Percentiles rank a stretch among this genome's conserved stretches.
phyloP scores from a whole-genome alignment of 129 eudicot species.

The Tagetes patula region DNA sequence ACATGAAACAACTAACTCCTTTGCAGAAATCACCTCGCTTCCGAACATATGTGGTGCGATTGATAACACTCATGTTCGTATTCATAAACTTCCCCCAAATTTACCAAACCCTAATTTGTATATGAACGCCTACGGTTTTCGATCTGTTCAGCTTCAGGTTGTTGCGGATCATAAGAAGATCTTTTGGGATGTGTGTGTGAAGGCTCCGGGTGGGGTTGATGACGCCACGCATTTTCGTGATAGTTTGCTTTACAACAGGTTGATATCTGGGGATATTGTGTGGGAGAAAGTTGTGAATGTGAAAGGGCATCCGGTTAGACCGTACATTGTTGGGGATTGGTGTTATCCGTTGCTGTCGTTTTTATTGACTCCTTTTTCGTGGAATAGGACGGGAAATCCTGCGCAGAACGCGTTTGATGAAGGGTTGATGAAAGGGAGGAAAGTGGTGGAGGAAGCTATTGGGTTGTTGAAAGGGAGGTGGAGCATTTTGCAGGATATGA shows the following conservation, averaged over 20 bases:
- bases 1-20: conserved; percentile 60
- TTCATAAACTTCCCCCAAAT: conserved; percentile 43
- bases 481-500: conserved; percentile 91
- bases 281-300: conserved; percentile 90
- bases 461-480: conserved; percentile 92
- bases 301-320: conserved; percentile 85
- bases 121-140: conserved; percentile 42
- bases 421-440: conserved; percentile 79
- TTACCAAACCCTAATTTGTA: conserved; percentile 46
- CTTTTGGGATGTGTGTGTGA: conserved; percentile 96
- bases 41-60: conserved; percentile 87
- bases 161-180: conserved; percentile 88
- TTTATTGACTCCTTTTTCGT: conserved; percentile 70
- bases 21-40: conserved; percentile 61
- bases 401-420: conserved; percentile 85
- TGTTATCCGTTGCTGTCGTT: conserved; percentile 87
- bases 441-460: conserved; percentile 76
- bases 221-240: conserved; percentile 84
- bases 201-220: conserved; percentile 78
- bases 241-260: conserved; percentile 67
- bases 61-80: conserved; percentile 55
- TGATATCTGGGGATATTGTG: conserved; percentile 74
- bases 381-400: conserved; percentile 68
- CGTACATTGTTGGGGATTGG: conserved; percentile 91
- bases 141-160: conserved; percentile 68